Evolutionary conservation across 108 stramenopile genomes (phyloP).

Genomic region (Skeletonema marinoi): DNA sequence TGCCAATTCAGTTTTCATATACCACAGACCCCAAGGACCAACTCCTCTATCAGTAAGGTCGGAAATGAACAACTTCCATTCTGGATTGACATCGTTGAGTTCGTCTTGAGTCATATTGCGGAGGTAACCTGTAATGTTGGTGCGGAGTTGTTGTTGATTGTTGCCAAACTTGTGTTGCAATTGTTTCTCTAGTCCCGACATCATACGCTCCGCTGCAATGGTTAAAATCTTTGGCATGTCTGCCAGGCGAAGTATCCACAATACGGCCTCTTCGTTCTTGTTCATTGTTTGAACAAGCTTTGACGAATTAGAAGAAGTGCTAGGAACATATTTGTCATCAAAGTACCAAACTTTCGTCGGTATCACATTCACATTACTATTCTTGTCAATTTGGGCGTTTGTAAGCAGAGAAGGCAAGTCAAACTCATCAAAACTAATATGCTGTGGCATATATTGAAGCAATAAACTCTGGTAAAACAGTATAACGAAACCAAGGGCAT

Average conservation of each 20-base stretch:
- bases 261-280: neutral
- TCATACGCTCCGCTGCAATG: neutral
- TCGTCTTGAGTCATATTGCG: neutral
- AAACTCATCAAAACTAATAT: neutral
- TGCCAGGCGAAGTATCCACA: neutral
- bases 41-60: neutral
- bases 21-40: neutral
- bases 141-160: neutral
- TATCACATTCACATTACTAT: neutral
- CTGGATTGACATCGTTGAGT: constrained; percentile 2
- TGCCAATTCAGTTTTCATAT: neutral
- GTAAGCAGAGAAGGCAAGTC: neutral
- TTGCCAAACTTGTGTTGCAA: neutral
- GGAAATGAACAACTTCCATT: constrained; percentile 3
- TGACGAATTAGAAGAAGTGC: neutral
- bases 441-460: neutral
- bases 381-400: neutral
- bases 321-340: neutral
- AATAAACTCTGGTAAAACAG: neutral
- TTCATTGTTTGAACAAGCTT: neutral
- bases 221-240: neutral
- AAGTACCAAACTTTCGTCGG: neutral
- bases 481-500: neutral
- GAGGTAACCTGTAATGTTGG: constrained; percentile 1
- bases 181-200: neutral